phyloP scores from a whole-genome alignment of 2,329 filamentous ascomycete genomes.

The Botrytis medusae region DNA sequence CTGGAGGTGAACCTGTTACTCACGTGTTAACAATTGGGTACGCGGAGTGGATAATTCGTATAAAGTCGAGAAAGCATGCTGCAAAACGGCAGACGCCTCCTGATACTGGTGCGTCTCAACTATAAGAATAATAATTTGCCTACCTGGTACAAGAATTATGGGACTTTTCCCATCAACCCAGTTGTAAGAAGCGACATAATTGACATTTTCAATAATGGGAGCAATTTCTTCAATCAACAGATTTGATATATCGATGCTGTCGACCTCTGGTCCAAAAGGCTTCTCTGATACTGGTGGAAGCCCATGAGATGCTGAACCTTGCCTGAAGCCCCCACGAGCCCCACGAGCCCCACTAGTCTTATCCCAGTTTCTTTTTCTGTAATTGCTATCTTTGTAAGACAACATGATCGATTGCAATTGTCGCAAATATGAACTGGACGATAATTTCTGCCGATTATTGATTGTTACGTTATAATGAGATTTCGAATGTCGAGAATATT shows the following conservation, averaged over 20 bases:
- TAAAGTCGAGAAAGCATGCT: background rate
- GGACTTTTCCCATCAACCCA: constrained; percentile 45
- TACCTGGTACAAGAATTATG: constrained; percentile 49
- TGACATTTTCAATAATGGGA: constrained; percentile 42
- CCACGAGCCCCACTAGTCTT: background rate
- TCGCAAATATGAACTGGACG: background rate
- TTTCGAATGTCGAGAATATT: background rate
- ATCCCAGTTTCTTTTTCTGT: background rate
- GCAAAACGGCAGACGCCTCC: no score
- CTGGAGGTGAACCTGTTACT: constrained; percentile 49
- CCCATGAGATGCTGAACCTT: constrained; percentile 1
- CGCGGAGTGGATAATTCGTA: background rate
- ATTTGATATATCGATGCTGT: constrained; percentile 26
- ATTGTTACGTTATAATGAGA: background rate
- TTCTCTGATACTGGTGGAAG: constrained; percentile 8
- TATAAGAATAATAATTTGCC: constrained; percentile 22
- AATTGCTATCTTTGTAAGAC: background rate
- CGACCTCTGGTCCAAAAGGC: constrained; percentile 26
- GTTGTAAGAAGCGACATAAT: constrained; percentile 53
- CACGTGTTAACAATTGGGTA: background rate
- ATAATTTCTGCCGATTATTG: background rate
- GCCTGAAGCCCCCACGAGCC: background rate
- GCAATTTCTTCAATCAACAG: constrained; percentile 31
- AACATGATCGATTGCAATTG: background rate
- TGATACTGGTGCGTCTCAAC: background rate